phyloP scores from a whole-genome alignment of 2,329 filamentous ascomycete species.

The Aspergillus fumigatus region DNA sequence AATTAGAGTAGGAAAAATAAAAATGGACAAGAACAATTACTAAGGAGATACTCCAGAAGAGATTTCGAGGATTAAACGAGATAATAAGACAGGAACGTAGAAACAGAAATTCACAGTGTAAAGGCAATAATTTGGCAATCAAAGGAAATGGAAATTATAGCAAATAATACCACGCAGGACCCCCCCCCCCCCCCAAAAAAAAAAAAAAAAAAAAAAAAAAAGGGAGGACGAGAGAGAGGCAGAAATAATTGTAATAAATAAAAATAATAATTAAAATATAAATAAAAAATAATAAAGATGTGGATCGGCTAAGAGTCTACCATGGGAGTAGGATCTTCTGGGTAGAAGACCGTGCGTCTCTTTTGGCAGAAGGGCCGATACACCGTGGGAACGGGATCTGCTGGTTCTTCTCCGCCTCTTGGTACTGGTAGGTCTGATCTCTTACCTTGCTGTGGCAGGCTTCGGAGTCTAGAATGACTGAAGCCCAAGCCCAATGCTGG shows the following conservation, averaged over 20 bases:
- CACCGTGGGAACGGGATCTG: constrained; percentile 8
- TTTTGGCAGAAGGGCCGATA: constrained; percentile 13
- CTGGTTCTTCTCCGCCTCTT: constrained; percentile 3
- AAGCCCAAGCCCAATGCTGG: not conserved
- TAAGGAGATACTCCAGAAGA: constrained; percentile 5
- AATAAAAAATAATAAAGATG: not conserved
- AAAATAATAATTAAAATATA: not conserved
- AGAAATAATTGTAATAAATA: not conserved
- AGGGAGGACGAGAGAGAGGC: too few species aligned
- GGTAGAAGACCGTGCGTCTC: constrained; percentile 13
- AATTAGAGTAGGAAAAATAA: not conserved
- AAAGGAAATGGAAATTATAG: not conserved
- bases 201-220: not conserved
- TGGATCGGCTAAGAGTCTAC: not conserved
- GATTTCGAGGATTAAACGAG: constrained; percentile 1
- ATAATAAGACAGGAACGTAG: constrained; percentile 1
- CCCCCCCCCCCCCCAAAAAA: too few species aligned
- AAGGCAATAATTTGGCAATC: constrained; percentile 7
- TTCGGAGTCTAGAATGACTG: constrained; percentile 3
- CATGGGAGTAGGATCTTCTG: constrained; percentile 11
- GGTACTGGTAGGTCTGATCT: constrained; percentile 3
- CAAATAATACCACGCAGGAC: not conserved
- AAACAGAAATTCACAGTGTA: constrained; percentile 4
- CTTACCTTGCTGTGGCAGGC: constrained; percentile 4
- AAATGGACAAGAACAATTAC: not conserved